Conservation (phyloP, 1,284 basidiomycete species). For the Megacollybia platyphylla region DNA sequence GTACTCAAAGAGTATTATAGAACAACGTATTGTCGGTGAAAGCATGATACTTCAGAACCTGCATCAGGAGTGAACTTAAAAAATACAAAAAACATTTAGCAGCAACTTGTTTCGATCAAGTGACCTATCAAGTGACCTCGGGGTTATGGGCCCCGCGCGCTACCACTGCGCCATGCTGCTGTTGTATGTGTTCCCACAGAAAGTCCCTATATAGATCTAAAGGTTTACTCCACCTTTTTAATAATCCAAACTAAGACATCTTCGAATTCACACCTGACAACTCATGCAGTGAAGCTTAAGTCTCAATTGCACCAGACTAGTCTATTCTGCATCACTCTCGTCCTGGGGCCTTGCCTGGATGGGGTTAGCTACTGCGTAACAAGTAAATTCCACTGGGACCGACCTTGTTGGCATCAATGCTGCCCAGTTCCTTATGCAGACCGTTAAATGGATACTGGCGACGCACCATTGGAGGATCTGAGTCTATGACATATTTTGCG, state of each 20-base stretch:
- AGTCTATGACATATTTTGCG: conserved; percentile 37
- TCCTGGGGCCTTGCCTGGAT: conserved; percentile 18
- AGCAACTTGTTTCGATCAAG: conserved; percentile 26
- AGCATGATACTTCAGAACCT: not conserved
- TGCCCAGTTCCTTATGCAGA: conserved; percentile 60
- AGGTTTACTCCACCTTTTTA: too few species aligned
- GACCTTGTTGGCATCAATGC: conserved; percentile 65
- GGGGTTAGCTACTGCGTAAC: not conserved
- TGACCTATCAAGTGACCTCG: conserved; percentile 26
- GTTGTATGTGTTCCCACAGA: not conserved
- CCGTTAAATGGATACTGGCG: conserved; percentile 67
- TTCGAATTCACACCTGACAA: too few species aligned
- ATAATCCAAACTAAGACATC: too few species aligned
- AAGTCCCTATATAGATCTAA: too few species aligned
- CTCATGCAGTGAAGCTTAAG: too few species aligned
- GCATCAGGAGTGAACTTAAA: not conserved
- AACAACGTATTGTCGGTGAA: too few species aligned
- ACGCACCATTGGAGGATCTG: conserved; percentile 47
- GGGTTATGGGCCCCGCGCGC: conserved; percentile 27
- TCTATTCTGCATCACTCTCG: conserved; percentile 12
- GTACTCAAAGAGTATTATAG: too few species aligned
- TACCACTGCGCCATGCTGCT: conserved; percentile 26
- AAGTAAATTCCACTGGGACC: conserved; percentile 7
- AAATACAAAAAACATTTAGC: conserved; percentile 10
- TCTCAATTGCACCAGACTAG: too few species aligned